These are phyloP conservation scores for Puccinia brachypodii DNA, from an alignment of 1,284 basidiomycete species.

Conservation along the genomic window DNA sequence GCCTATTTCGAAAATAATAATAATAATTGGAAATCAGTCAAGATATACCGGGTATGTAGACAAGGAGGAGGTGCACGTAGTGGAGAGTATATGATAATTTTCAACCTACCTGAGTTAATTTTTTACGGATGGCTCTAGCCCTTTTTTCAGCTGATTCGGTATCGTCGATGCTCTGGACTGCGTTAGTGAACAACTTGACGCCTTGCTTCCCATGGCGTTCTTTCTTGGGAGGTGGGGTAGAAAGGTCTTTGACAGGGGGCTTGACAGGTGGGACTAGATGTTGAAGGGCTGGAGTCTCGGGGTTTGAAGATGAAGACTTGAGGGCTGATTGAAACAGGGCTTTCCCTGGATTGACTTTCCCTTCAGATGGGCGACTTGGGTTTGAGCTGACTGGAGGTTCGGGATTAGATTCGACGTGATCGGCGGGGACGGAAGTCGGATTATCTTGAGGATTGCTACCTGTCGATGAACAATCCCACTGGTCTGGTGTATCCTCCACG, in stretches of 20 bases:
- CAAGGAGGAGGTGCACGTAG: not conserved
- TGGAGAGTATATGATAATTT: not conserved
- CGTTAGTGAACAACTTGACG: constrained; percentile 28
- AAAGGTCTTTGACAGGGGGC: not conserved
- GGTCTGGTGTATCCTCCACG: constrained; percentile 59
- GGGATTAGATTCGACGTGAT: not conserved
- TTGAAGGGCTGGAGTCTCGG: constrained; percentile 18
- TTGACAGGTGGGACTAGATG: constrained; percentile 20
- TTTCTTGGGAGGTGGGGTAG: constrained; percentile 3
- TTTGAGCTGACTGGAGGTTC: not conserved
- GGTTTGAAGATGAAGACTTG: constrained; percentile 42
- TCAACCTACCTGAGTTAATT: constrained; percentile 26
- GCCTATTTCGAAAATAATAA: constrained; percentile 7
- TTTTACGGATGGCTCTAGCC: constrained; percentile 25
- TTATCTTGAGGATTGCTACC: not conserved
- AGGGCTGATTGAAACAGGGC: constrained; percentile 32
- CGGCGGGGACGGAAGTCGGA: not conserved
- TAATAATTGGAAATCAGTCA: not conserved
- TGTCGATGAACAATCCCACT: constrained; percentile 34
- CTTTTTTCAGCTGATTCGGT: constrained; percentile 23
- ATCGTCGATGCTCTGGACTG: constrained; percentile 26
- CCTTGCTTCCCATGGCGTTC: not conserved
- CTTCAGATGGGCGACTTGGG: not conserved
- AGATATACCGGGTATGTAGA: not conserved
- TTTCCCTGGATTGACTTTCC: not conserved